Conservation (phyloP, 805 yeast genomes). For the Metschnikowia lachancei region DNA sequence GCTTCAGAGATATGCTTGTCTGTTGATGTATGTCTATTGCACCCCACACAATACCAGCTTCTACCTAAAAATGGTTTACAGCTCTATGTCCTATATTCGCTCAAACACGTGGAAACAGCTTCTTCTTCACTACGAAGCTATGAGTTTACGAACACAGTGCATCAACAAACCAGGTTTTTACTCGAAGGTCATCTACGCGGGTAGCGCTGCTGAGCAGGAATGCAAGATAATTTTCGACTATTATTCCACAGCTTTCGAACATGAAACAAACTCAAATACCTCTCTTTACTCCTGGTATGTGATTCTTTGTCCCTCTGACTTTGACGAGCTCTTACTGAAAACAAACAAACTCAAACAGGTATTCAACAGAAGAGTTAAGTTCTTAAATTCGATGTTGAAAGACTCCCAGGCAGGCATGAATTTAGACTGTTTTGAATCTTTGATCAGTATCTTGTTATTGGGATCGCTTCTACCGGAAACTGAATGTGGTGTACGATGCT, state of each 20-base stretch:
- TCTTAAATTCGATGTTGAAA: constrained; percentile 26
- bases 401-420: constrained; percentile 28
- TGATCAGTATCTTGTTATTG: constrained; percentile 35
- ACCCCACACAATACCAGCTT: constrained; percentile 24
- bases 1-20: constrained; percentile 34
- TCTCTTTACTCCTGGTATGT: constrained; percentile 33
- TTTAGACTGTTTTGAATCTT: constrained; percentile 35
- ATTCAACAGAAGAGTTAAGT: constrained; percentile 38
- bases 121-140: constrained; percentile 31
- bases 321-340: constrained; percentile 27
- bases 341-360: constrained; percentile 32
- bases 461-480: constrained; percentile 31
- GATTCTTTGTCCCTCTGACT: constrained; percentile 35
- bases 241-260: constrained; percentile 32
- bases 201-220: constrained; percentile 23
- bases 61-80: constrained; percentile 24
- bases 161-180: constrained; percentile 39
- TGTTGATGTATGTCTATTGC: constrained; percentile 34
- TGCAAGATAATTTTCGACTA: constrained; percentile 35
- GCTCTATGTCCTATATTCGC: constrained; percentile 27
- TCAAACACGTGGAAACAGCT: constrained; percentile 39
- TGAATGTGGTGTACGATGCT: constrained; percentile 23
- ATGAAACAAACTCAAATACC: constrained; percentile 20
- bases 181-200: constrained; percentile 22
- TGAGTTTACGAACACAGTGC: constrained; percentile 35